phyloP scores from a whole-genome alignment of 2,329 filamentous ascomycete genomes.

The Exserohilum rostratum region DNA sequence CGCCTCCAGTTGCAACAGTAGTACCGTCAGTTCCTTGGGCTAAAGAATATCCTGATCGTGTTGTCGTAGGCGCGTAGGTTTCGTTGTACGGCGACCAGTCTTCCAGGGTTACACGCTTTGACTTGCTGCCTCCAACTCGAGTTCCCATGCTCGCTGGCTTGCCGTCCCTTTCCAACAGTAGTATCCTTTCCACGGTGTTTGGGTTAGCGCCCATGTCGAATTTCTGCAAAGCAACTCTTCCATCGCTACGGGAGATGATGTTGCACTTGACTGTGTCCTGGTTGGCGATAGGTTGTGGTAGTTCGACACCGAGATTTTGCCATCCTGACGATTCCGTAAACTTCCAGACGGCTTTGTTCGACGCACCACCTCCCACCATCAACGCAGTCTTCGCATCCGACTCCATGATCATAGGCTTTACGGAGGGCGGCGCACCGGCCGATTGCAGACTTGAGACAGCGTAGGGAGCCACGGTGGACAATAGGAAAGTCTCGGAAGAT shows the following conservation, averaged over 20 bases:
- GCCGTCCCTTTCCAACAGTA: conserved; percentile 68
- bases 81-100: conserved; percentile 82
- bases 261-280: conserved; percentile 66
- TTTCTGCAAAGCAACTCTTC: conserved; percentile 76
- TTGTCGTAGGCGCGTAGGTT: conserved; percentile 69
- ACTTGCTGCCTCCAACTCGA: conserved; percentile 52
- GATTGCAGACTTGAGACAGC: conserved; percentile 59
- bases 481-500: conserved; percentile 77
- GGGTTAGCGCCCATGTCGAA: conserved; percentile 78
- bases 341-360: conserved; percentile 72
- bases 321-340: conserved; percentile 71
- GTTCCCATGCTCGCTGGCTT: conserved; percentile 55
- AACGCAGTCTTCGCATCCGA: conserved; percentile 75
- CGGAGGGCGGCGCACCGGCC: conserved; percentile 62
- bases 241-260: conserved; percentile 74
- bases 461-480: conserved; percentile 71
- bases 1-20: conserved; percentile 79
- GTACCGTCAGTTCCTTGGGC: conserved; percentile 70
- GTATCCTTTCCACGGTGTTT: conserved; percentile 73
- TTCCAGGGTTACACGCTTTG: conserved; percentile 62
- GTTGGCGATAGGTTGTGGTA: conserved; percentile 66
- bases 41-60: conserved; percentile 72
- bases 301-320: conserved; percentile 68
- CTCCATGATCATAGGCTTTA: conserved; percentile 72
- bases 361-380: conserved; percentile 73